Base-by-base conservation (phyloP, 2,329 filamentous ascomycete species). In the Colletotrichum orbiculare region DNA sequence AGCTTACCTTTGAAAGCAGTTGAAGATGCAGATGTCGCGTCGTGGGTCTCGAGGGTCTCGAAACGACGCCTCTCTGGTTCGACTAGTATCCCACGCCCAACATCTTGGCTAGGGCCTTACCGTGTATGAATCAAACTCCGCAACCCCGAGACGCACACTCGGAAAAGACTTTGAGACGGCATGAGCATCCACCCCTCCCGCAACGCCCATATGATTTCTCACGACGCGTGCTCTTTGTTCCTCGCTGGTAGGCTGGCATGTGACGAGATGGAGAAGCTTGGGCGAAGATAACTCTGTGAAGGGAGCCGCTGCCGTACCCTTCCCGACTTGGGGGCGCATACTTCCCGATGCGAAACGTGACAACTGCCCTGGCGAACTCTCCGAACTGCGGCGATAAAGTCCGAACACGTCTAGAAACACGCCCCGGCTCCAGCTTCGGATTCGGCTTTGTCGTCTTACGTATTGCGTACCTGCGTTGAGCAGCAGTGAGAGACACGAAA, bases 311-410 rank as follows among this genome's bases (percentile, higher is more conserved):
- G 55, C 50, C 11, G 45, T 45, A 42, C 49, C 25, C 39, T 55
- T 25, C 35, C 62, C 45, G 35, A 42, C 50, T 65, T 52, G 47
- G n/a, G n/a, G n/a, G 35, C 47, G 38, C 42, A 63, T 54, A 66
- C 63, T 57, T 66, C 47, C 52, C 58, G 52, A 66, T 45, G 46
- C 46, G 63, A 66, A 63, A 56, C 52, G 47, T 62, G 52, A 57
- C 58, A 66, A 65, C 52, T 56, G 57, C 43, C 50, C 58, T 13
- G 46, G 48, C 52, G 50, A 65, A 65, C 58, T 62, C 62, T 53
- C 49, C n/a, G 42, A 55, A 48, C 13, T 43, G 37, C 42, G 47
- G 8, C 41, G 15, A 35, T 12, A 15, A 37, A 6, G 0, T 2
- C 42, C 8, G 15, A 46, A 10, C 15, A 46, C 43, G 25, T 33